Percentiles rank a stretch among this genome's conserved stretches.
These are phyloP conservation scores for Thinopyrum obtusiflorum DNA, from an alignment of 202 grass and related monocot genomes.

Conservation along the genomic window DNA sequence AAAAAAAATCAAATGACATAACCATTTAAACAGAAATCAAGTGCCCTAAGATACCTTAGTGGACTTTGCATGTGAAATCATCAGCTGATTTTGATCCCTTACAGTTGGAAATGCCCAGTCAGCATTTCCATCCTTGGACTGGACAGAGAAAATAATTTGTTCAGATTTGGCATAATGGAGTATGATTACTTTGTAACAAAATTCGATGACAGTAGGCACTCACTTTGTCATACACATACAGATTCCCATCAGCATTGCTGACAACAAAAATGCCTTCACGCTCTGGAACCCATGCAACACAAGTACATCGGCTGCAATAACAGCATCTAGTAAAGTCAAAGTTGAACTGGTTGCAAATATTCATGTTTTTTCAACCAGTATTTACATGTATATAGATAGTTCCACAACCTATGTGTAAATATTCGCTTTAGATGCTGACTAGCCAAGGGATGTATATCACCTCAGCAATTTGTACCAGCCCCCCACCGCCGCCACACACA, in stretches of 20 bases:
- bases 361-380: background rate
- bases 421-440: constrained; percentile 27
- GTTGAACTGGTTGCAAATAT: background rate
- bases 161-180: constrained; percentile 17
- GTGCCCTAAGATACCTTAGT: constrained; percentile 65
- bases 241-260: constrained; percentile 85
- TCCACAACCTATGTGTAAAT: background rate
- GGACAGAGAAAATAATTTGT: constrained; percentile 34
- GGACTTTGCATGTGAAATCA: constrained; percentile 92
- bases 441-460: constrained; percentile 8
- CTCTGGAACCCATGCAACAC: constrained; percentile 84
- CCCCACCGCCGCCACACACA: background rate
- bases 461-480: background rate
- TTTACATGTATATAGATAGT: background rate
- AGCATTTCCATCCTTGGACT: constrained; percentile 92
- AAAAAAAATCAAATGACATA: constrained; percentile 2
- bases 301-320: constrained; percentile 75
- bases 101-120: constrained; percentile 86
- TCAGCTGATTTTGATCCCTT: constrained; percentile 75
- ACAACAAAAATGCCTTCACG: constrained; percentile 83
- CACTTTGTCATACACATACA: constrained; percentile 97
- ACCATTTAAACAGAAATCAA: background rate
- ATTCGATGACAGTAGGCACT: constrained; percentile 27
- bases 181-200: constrained; percentile 14
- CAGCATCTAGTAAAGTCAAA: constrained; percentile 25